Percentiles rank a stretch among this genome's conserved stretches.
These are phyloP conservation scores for Penicillium canescens DNA, from an alignment of 495 filamentous ascomycete species.

Conservation along the genomic window DNA sequence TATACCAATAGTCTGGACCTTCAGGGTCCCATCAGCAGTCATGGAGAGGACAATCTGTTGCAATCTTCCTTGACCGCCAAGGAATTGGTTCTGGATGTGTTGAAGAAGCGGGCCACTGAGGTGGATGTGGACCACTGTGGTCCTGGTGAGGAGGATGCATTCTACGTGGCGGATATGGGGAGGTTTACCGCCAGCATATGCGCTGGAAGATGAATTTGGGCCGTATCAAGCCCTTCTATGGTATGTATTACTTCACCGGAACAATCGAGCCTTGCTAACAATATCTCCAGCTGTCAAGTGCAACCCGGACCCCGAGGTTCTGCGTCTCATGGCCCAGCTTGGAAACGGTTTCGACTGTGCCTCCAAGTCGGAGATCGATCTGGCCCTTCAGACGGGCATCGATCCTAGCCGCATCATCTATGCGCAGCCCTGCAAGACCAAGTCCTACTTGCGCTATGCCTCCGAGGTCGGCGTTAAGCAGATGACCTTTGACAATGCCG, in stretches of 20 bases:
- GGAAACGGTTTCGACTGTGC: conserved; percentile 98
- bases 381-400: conserved; percentile 79
- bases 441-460: conserved; percentile 92
- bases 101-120: conserved; percentile 76
- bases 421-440: conserved; percentile 98
- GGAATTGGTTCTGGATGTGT: conserved; percentile 70
- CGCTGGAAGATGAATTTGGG: conserved; percentile 95
- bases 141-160: conserved; percentile 91
- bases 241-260: conserved; percentile 48
- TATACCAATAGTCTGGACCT: conserved; percentile 26
- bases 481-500: conserved; percentile 99
- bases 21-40: conserved; percentile 28
- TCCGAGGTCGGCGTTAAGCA: conserved; percentile 82
- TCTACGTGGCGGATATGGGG: conserved; percentile 97
- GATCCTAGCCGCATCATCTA: conserved; percentile 96
- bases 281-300: conserved; percentile 83
- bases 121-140: conserved; percentile 85
- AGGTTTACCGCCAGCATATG: conserved; percentile 97
- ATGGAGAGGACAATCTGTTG: conserved; percentile 45
- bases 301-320: conserved; percentile 88
- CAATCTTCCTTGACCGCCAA: conserved; percentile 51
- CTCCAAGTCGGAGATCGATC: conserved; percentile 94
- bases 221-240: conserved; percentile 95
- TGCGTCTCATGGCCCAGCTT: conserved; percentile 81
- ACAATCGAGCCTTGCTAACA: not conserved